Evolutionary conservation across 106 monocot genomes (phyloP).

Genomic region (Alisma plantagoaquatica): DNA sequence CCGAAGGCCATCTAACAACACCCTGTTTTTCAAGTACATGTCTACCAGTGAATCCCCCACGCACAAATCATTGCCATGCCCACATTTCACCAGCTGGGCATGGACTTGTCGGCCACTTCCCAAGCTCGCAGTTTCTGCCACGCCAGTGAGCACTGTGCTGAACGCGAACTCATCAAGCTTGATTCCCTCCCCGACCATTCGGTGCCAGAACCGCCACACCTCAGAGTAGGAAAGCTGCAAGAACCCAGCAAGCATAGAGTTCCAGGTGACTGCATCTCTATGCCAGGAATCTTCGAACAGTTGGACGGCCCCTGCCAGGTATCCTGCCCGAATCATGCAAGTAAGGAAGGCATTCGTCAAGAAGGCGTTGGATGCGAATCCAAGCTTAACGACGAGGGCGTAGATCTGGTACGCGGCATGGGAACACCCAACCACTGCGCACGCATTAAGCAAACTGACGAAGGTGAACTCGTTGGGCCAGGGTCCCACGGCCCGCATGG

Average conservation of each 20-base stretch:
- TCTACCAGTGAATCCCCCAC: conserved; percentile 59
- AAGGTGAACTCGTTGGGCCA: conserved; percentile 72
- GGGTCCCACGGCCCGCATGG: conserved; percentile 25
- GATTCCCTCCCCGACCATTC: conserved; percentile 45
- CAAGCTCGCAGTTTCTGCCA: conserved; percentile 28
- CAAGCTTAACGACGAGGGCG: conserved; percentile 34
- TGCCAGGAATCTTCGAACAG: conserved; percentile 35
- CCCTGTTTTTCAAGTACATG: conserved; percentile 49
- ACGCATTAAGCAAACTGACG: conserved; percentile 63
- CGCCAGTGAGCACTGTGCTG: conserved; percentile 55
- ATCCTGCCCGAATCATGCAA: conserved; percentile 26
- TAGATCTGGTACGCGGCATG: conserved; percentile 30
- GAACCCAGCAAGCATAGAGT: conserved; percentile 57
- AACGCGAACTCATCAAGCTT: conserved; percentile 58
- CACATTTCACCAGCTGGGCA: conserved; percentile 50
- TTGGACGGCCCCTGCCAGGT: conserved; percentile 25
- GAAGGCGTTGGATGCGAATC: conserved; percentile 58
- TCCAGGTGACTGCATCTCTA: conserved; percentile 72
- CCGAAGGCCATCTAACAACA: conserved; percentile 19
- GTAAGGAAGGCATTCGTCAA: conserved; percentile 60
- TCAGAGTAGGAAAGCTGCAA: conserved; percentile 27
- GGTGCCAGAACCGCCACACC: conserved; percentile 47
- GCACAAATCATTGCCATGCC: conserved; percentile 38
- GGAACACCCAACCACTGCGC: conserved; percentile 13
- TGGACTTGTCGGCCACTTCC: conserved; percentile 36